A percentile compares a stretch with the other conserved stretches of the same genome.
Conservation (phyloP, 2,329 filamentous ascomycete species). For the Aspergillus pseudoterreus region DNA sequence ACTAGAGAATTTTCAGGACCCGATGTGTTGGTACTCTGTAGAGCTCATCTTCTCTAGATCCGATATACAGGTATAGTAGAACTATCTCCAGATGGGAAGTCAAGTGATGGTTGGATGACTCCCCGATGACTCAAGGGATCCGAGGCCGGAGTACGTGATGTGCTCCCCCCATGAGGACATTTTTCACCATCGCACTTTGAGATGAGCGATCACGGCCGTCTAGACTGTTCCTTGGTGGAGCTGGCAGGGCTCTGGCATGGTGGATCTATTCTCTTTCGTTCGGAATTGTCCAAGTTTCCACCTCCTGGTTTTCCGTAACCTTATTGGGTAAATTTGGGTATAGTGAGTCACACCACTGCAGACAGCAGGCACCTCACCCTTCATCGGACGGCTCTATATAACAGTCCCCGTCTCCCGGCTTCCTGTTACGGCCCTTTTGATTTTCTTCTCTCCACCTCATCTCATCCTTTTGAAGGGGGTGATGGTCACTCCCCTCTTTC, state of each 20-base stretch:
- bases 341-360: conserved; percentile 24
- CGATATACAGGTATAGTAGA: not conserved
- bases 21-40: not conserved
- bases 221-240: conserved; percentile 11
- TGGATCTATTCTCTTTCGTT: conserved; percentile 7
- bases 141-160: conserved; percentile 9
- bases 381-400: conserved; percentile 8
- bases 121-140: conserved; percentile 3
- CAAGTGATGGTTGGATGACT: not conserved
- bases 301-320: conserved; percentile 11
- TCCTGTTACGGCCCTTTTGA: not conserved
- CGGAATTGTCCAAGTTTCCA: conserved; percentile 7
- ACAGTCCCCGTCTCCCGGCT: not conserved
- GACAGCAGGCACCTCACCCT: conserved; percentile 15
- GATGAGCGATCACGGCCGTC: conserved; percentile 11
- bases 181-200: conserved; percentile 12
- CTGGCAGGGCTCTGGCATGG: not conserved
- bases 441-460: conserved; percentile 25
- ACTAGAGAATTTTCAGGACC: not conserved
- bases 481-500: conserved; percentile 35
- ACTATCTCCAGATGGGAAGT: not conserved
- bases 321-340: conserved; percentile 8
- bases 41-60: too few species aligned
- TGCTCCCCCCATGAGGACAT: conserved; percentile 13
- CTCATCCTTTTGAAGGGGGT: conserved; percentile 33